phyloP scores from a whole-genome alignment of 2,329 filamentous ascomycete genomes.

The Didymella glomerata region DNA sequence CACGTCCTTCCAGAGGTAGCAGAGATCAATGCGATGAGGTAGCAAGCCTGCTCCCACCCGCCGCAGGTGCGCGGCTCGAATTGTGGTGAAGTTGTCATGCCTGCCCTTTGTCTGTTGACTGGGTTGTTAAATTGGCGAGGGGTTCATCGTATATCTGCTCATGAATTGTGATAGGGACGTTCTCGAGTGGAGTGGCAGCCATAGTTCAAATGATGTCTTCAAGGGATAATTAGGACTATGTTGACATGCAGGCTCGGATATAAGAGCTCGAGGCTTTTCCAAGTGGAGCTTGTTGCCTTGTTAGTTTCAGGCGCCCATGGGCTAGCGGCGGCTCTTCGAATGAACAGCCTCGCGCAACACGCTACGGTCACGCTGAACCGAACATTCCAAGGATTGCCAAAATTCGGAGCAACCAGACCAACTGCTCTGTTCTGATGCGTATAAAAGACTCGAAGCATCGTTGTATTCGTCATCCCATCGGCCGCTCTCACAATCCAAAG shows the following conservation, averaged over 20 bases:
- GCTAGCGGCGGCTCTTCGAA: background rate
- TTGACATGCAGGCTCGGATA: background rate
- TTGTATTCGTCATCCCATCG: background rate
- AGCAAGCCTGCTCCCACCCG: no score
- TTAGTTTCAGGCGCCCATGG: background rate
- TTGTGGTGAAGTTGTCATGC: no score
- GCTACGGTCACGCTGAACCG: background rate
- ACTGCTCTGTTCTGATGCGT: background rate
- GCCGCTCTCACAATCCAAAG: background rate
- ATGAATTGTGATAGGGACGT: no score
- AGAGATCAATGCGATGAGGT: no score
- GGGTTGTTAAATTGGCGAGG: no score
- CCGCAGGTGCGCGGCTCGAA: no score
- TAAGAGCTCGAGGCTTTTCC: background rate
- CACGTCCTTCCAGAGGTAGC: no score
- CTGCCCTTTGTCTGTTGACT: no score
- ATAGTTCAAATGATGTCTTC: background rate
- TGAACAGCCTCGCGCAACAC: background rate
- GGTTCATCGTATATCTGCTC: no score
- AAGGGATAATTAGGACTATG: background rate
- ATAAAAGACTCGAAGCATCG: background rate
- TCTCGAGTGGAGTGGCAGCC: no score
- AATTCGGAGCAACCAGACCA: background rate
- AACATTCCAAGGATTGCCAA: background rate
- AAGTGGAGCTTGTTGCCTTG: background rate